Percentiles rank a stretch among this genome's conserved stretches.
These are phyloP conservation scores for Debaryomycetaceae sp. DNA, from an alignment of 1,139 yeast species.

Conservation along the genomic window DNA sequence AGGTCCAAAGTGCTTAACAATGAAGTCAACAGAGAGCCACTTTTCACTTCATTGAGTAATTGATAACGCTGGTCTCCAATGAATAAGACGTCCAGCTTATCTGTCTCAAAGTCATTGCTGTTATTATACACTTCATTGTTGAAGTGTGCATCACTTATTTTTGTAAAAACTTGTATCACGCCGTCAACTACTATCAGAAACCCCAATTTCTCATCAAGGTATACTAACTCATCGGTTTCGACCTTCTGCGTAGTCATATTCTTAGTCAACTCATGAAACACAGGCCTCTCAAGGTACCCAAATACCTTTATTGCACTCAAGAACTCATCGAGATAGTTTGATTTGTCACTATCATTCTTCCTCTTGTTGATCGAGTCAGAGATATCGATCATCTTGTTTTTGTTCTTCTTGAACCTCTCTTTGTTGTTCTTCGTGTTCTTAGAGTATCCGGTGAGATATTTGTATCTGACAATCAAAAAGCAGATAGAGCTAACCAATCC, in stretches of 20 bases:
- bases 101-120: conserved; percentile 24
- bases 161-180: conserved; percentile 72
- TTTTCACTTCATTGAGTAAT: conserved; percentile 75
- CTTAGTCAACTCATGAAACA: conserved; percentile 87
- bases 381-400: conserved; percentile 14
- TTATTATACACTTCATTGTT: conserved; percentile 7
- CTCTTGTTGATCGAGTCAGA: conserved; percentile 31
- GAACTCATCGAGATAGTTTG: conserved; percentile 78
- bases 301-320: conserved; percentile 87
- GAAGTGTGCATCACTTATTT: conserved; percentile 29
- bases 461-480: conserved; percentile 36
- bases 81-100: conserved; percentile 38
- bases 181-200: conserved; percentile 96
- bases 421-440: conserved; percentile 17
- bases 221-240: conserved; percentile 70
- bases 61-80: conserved; percentile 62
- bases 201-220: conserved; percentile 72
- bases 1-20: conserved; percentile 75
- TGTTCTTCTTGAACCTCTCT: conserved; percentile 6
- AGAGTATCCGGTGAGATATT: conserved; percentile 37
- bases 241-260: conserved; percentile 88
- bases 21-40: conserved; percentile 84
- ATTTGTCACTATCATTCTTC: conserved; percentile 19
- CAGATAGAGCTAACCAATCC: conserved; percentile 16
- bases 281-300: conserved; percentile 87